These are phyloP conservation scores for Pythium plurisporium DNA, from an alignment of 352 stramenopile species.

Conservation along the genomic window DNA sequence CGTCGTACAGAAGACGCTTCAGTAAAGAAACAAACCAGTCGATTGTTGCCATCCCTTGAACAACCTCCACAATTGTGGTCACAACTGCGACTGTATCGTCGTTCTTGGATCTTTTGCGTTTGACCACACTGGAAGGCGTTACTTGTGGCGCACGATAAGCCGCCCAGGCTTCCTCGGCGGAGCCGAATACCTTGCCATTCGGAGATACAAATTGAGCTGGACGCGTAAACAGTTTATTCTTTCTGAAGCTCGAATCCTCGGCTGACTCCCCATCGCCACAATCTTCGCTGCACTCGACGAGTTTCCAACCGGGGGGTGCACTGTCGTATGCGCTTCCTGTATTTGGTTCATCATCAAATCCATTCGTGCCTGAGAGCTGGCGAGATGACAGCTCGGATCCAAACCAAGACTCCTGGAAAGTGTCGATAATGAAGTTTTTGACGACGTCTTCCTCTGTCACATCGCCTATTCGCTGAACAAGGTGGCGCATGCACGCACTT, in stretches of 20 bases:
- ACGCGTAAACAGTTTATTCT: not conserved
- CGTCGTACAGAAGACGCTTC: slow-evolving; percentile 46
- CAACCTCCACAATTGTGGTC: slow-evolving; percentile 72
- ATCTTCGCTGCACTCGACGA: slow-evolving; percentile 12
- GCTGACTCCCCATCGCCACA: not conserved
- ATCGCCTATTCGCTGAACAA: slow-evolving; percentile 77
- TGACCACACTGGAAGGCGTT: slow-evolving; percentile 58
- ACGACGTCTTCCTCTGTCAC: slow-evolving; percentile 58
- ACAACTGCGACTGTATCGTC: slow-evolving; percentile 60
- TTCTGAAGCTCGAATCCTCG: not conserved
- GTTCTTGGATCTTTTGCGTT: slow-evolving; percentile 53
- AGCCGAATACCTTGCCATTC: slow-evolving; percentile 42
- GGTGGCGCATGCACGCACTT: slow-evolving; percentile 62
- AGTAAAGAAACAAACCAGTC: slow-evolving; percentile 73
- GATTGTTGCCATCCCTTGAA: slow-evolving; percentile 61
- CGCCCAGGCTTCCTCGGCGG: slow-evolving; percentile 60
- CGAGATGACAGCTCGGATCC: slow-evolving; percentile 46
- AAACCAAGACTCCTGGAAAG: slow-evolving; percentile 86
- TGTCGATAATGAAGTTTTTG: slow-evolving; percentile 87
- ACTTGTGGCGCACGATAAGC: slow-evolving; percentile 46
- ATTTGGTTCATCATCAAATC: slow-evolving; percentile 34
- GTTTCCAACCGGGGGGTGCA: slow-evolving; percentile 54
- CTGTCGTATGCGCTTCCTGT: slow-evolving; percentile 1
- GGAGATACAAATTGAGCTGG: slow-evolving; percentile 46
- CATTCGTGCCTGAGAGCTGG: slow-evolving; percentile 28